Percentiles rank a stretch among this genome's conserved stretches.
These are phyloP conservation scores for Psilocybe sp. DNA, from an alignment of 768 basidiomycete genomes.

Conservation along the genomic window DNA sequence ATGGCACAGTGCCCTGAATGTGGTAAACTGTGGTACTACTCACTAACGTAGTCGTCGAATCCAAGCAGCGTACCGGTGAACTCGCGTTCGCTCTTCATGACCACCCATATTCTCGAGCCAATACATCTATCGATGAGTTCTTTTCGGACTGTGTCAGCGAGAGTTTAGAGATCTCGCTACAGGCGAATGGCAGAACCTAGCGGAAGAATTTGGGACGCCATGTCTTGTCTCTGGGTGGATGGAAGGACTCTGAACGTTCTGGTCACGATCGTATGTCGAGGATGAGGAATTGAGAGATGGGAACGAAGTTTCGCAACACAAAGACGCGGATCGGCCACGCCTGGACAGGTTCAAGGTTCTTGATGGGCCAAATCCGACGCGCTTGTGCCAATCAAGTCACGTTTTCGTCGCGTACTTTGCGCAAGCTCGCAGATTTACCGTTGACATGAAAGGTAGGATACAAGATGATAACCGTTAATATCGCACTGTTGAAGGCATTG, in stretches of 20 bases:
- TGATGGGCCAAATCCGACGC: no score
- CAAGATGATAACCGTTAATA: not conserved
- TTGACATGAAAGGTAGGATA: not conserved
- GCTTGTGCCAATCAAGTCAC: no score
- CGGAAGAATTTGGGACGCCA: slow-evolving; percentile 95
- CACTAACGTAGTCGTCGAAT: slow-evolving; percentile 99
- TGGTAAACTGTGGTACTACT: slow-evolving; percentile 43
- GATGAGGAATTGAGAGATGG: no score
- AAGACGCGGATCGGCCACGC: no score
- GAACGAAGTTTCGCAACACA: no score
- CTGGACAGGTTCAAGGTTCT: no score
- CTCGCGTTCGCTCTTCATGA: slow-evolving; percentile 97
- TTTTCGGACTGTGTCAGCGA: slow-evolving; percentile 23
- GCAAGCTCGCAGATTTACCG: no score
- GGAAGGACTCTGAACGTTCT: not conserved
- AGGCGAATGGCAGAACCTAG: slow-evolving; percentile 50
- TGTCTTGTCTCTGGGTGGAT: slow-evolving; percentile 23
- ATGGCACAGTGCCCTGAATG: no score
- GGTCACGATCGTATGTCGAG: no score
- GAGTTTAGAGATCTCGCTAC: not conserved
- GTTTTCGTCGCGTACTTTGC: no score
- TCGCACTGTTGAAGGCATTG: not conserved
- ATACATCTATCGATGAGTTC: slow-evolving; percentile 98
- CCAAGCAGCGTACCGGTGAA: slow-evolving; percentile 93
- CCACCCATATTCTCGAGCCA: slow-evolving; percentile 95